Conservation (phyloP, 352 stramenopile species). For the Globisporangium ultimum region DNA sequence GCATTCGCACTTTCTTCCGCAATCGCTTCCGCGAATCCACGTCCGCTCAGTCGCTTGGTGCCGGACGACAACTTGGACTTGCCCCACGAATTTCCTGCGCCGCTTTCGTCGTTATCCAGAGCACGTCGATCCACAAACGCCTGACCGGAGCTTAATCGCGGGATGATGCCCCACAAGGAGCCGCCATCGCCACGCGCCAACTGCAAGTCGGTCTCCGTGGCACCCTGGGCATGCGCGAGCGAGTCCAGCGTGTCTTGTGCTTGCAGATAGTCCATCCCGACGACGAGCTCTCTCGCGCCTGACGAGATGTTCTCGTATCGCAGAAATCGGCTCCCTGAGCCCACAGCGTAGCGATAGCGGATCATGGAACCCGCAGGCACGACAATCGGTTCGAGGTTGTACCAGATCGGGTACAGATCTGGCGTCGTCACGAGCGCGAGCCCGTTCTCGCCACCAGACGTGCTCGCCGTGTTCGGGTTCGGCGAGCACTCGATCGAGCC, state of each 20-base stretch:
- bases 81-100: slow-evolving; percentile 16
- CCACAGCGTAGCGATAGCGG: slow-evolving; percentile 85
- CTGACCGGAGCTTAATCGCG: slow-evolving; percentile 77
- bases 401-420: slow-evolving; percentile 87
- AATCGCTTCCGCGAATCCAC: slow-evolving; percentile 45
- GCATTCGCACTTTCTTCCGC: slow-evolving; percentile 41
- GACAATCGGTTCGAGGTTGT: slow-evolving; percentile 82
- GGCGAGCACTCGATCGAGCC: slow-evolving; percentile 54
- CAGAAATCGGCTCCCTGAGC: slow-evolving; percentile 70
- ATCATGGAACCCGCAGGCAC: slow-evolving; percentile 59
- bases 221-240: slow-evolving; percentile 9
- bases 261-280: slow-evolving; percentile 57
- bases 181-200: slow-evolving; percentile 18
- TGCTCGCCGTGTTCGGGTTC: slow-evolving; percentile 31
- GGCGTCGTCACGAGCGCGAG: slow-evolving; percentile 84
- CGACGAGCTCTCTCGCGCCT: slow-evolving; percentile 44
- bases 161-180: slow-evolving; percentile 52
- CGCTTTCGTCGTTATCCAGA: slow-evolving; percentile 34
- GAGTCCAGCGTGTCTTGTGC: slow-evolving; percentile 76
- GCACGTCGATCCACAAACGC: slow-evolving; percentile 78
- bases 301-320: slow-evolving; percentile 64
- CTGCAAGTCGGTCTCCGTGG: slow-evolving; percentile 3
- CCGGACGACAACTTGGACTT: slow-evolving; percentile 16
- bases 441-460: slow-evolving; percentile 33
- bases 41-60: slow-evolving; percentile 17